Evolutionary conservation across 148 eudicot species (phyloP), one percentile per base, ranked within the genome.

Genomic region (Fagopyrum esculentum): DNA sequence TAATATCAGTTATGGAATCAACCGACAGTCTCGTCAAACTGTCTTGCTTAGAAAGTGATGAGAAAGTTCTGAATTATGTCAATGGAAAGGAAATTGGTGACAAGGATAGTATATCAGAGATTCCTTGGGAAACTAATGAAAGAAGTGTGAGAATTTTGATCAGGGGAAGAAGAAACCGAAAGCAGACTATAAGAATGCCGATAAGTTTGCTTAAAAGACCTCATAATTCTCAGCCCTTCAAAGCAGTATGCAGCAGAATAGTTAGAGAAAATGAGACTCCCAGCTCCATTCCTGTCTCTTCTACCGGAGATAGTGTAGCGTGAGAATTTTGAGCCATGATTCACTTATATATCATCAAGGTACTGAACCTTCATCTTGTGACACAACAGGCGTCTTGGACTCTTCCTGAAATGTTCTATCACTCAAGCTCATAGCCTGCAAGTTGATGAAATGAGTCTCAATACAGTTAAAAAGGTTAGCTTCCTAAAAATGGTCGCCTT

Each of bases 171-270:
- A 88, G 93, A 82, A 88, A 84, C 82, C 83, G 89, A 46, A 96
- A 90, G 84, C 99, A 96, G 81, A 88, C 93, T 66, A 78, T 92
- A 60, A 81, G 99, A 83, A 85, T 96, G 93, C 99, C 99, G 0
- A 77, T 89, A 51, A 96, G 93, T 87, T 78, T 92, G 84, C 92
- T 96, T 15, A 89, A 81, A 76, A 83, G 91, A 74, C 99, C 99
- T 6, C 89, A 92, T 81, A 86, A 84, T 80, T 87, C 99, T 13
- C 93, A 90, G 84, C 81, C 98, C 1, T 96, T 96, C 73, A 96
- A 96, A 87, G 86, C 80, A 55, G 88, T 86, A 69, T 87, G 82
- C 79, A 86, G 90, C 82, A 87, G 99, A 85, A 97, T 96, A 75
- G 78, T 92, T 74, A 83, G 87, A 86, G 98, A 15, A 77, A 85